Base-by-base conservation (phyloP, 495 filamentous ascomycete genomes). In the Penicillium coprophilum region DNA sequence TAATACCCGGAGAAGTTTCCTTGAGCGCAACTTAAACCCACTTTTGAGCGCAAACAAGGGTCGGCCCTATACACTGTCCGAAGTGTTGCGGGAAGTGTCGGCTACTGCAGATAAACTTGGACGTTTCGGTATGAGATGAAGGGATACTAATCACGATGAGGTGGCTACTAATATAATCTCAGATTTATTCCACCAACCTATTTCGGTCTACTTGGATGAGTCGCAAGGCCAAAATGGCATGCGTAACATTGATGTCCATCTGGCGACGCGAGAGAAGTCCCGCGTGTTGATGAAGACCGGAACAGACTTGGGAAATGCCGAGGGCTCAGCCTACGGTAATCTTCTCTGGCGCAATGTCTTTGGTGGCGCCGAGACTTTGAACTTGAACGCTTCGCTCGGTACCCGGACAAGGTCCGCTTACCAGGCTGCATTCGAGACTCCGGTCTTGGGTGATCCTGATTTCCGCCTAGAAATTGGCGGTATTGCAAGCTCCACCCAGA, bases 351-450 rank as follows among this genome's bases (percentile, higher is more conserved):
- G 95, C 46, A 98, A 98, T 73, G 81, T 98, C 40, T 92, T 97
- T 65, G 94, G 94, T 38, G 95, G 95, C 24, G 92, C 94, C 15
- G 94, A 98, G 73, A 85, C 83, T n/a, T 71, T 97, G 53, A 88
- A 84, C 59, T 69, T 95, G 44, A 91, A 94, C 64, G 92, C 90
- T 15, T 88, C 90, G 1, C 71, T 92, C 27, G 94, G 94, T 24
- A 96, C 92, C 32, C 82, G 94, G 28, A 97, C 94, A 13, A 79
- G 91, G 32, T 92, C 90, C 13, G 87, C 92, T 24, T 97, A 96
- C 73, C 87, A 89, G 62, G 87, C 89, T 52, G 83, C 80, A 54
- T 92, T 97, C 57, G 84, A 88, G 39, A 82, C 91, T 0, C 94
- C 94, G 0, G 72, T 97, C 46, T 73, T 86, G 21, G 86, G 87